phyloP scores from a whole-genome alignment of 2,329 filamentous ascomycete genomes.

The Alternaria gaisen region DNA sequence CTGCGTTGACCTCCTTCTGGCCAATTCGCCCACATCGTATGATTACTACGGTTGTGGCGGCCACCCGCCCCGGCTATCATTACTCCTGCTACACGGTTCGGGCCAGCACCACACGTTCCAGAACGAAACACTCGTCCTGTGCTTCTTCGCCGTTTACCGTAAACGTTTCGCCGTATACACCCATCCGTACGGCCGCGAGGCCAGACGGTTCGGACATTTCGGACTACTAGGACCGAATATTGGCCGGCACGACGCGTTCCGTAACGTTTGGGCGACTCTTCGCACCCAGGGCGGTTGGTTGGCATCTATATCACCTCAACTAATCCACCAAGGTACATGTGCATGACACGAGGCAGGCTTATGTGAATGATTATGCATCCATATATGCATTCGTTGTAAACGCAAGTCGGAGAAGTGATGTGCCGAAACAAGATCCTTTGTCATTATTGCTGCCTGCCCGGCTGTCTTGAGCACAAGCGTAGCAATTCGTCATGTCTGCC shows the following conservation, averaged over 20 bases:
- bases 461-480: constrained; percentile 3
- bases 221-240: background rate
- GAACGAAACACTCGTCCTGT: constrained; percentile 1
- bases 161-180: constrained; percentile 1
- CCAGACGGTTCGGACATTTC: background rate
- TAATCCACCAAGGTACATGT: background rate
- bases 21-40: background rate
- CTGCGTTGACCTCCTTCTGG: background rate
- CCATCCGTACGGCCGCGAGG: background rate
- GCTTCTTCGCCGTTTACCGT: background rate
- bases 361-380: constrained; percentile 2
- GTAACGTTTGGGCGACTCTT: constrained; percentile 3
- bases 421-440: background rate
- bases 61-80: background rate
- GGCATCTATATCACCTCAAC: background rate
- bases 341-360: constrained; percentile 4
- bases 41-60: constrained; percentile 7
- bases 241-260: constrained; percentile 5
- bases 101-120: constrained; percentile 1
- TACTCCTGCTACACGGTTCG: background rate
- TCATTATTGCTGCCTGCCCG: constrained; percentile 7
- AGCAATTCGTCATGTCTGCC: constrained; percentile 5
- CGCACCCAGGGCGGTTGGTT: background rate
- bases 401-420: background rate
- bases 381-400: background rate